phyloP scores from a whole-genome alignment of 345 rosid genomes.

The Camelina sativa region DNA sequence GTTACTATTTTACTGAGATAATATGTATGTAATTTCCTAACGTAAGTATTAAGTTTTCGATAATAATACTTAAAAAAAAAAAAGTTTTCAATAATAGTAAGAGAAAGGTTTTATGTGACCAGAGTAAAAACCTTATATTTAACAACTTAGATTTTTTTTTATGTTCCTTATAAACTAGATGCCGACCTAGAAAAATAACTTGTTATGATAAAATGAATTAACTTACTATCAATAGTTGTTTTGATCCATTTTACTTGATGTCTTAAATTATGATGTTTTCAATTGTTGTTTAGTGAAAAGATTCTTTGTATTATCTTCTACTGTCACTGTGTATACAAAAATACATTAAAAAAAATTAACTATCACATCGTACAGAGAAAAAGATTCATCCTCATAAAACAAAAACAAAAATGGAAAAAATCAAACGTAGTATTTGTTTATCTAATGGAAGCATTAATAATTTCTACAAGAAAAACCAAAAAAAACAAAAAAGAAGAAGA shows the following conservation, averaged over 20 bases:
- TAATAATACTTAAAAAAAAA: too few relatives aligned
- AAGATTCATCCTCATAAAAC: conserved; percentile 24
- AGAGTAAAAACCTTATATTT: neutral
- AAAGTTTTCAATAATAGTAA: too few relatives aligned
- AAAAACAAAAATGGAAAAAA: conserved; percentile 30
- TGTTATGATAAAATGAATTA: too few relatives aligned
- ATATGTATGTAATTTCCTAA: neutral
- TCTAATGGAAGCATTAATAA: conserved; percentile 10
- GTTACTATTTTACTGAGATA: neutral
- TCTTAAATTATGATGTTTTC: neutral
- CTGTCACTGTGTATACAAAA: neutral
- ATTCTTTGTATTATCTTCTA: conserved; percentile 2
- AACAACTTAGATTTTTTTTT: too few relatives aligned
- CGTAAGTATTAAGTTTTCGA: neutral
- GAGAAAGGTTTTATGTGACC: neutral
- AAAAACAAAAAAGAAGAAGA: neutral
- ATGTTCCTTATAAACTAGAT: too few relatives aligned
- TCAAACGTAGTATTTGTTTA: neutral
- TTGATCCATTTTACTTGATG: neutral
- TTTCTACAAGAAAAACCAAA: neutral
- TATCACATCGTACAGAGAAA: conserved; percentile 30
- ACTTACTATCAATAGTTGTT: too few relatives aligned
- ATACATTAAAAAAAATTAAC: conserved; percentile 2
- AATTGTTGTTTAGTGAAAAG: neutral
- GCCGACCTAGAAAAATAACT: too few relatives aligned